These are phyloP conservation scores for Straminergon stramineum DNA, from an alignment of 225 moss, liverwort and hornwort species.

Conservation along the genomic window DNA sequence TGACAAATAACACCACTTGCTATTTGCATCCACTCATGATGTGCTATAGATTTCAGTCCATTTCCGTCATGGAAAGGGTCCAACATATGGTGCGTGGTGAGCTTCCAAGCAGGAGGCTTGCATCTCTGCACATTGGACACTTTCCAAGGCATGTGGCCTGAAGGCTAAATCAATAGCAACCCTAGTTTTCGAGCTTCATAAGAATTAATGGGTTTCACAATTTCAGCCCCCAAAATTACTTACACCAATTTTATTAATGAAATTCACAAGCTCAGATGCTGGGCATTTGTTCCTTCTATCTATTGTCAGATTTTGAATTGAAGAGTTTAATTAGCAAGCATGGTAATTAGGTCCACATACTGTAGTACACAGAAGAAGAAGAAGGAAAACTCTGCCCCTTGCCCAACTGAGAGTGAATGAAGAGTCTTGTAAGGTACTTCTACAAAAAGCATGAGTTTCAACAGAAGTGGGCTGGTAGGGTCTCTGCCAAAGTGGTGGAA, in stretches of 20 bases:
- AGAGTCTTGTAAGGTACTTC: background rate
- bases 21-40: background rate
- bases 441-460: background rate
- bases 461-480: no score
- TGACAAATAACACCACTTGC: background rate
- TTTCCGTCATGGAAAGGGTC: background rate
- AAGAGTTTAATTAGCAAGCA: background rate
- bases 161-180: background rate
- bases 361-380: background rate
- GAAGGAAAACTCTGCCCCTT: background rate
- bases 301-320: background rate
- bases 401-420: background rate
- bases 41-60: background rate
- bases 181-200: background rate
- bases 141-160: background rate
- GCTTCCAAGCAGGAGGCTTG: background rate
- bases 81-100: background rate
- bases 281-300: background rate
- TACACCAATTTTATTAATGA: background rate
- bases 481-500: background rate
- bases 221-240: background rate
- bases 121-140: no score
- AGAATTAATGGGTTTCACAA: background rate
- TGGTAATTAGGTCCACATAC: background rate
- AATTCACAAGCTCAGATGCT: background rate